phyloP scores from a whole-genome alignment of 768 basidiomycete species.

The Termitomyces sp. region DNA sequence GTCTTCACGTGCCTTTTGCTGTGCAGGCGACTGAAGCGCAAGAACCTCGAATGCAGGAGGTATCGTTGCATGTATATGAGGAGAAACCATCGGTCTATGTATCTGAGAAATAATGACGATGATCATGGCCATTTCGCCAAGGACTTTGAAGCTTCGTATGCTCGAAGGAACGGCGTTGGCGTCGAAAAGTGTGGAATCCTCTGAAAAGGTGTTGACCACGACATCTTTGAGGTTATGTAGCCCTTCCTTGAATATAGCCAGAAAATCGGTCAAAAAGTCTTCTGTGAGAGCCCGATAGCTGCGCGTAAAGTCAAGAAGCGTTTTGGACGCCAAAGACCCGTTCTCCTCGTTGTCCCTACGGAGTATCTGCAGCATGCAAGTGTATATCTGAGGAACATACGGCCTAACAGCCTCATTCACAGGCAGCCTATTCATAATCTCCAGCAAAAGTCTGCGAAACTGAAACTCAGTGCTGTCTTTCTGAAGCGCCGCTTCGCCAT shows the following conservation, averaged over 20 bases:
- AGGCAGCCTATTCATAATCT: constrained; percentile 87
- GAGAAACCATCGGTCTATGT: constrained; percentile 61
- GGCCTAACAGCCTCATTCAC: constrained; percentile 74
- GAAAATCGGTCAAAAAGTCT: constrained; percentile 73
- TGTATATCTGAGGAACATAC: constrained; percentile 65
- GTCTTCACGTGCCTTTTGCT: constrained; percentile 72
- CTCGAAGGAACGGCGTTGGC: constrained; percentile 60
- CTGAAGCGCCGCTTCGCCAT: constrained; percentile 62
- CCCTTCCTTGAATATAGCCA: constrained; percentile 75
- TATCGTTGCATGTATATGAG: constrained; percentile 67
- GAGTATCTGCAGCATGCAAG: constrained; percentile 79
- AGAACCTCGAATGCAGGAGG: constrained; percentile 79
- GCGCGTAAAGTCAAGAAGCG: constrained; percentile 84
- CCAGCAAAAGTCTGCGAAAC: constrained; percentile 83
- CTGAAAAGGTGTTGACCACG: constrained; percentile 72
- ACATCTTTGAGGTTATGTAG: constrained; percentile 72
- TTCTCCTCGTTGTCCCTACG: constrained; percentile 96
- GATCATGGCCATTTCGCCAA: constrained; percentile 91
- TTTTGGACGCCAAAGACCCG: constrained; percentile 86
- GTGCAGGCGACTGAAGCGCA: constrained; percentile 76
- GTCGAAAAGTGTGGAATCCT: constrained; percentile 56
- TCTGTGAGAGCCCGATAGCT: constrained; percentile 71
- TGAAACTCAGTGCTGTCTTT: constrained; percentile 72
- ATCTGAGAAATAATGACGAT: constrained; percentile 89
- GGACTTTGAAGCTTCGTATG: constrained; percentile 86